Percentiles rank a stretch among this genome's conserved stretches.
phyloP scores from a whole-genome alignment of 139 green algal genomes.

The Tetratostichococcus sp. region DNA sequence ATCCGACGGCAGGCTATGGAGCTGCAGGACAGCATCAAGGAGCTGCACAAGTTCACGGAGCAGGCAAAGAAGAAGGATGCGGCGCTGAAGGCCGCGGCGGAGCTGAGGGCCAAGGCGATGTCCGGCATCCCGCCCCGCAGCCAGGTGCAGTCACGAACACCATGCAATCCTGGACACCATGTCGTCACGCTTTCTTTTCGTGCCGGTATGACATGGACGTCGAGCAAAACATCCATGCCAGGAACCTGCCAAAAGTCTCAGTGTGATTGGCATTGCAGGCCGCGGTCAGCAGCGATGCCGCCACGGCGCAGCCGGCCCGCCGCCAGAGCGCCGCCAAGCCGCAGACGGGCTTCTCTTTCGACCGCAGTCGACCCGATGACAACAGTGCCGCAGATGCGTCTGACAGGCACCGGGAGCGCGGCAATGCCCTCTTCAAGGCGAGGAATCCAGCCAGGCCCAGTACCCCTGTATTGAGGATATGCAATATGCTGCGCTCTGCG shows the following conservation, averaged over 20 bases:
- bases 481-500: too few species aligned
- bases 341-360: too few species aligned
- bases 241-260: too few species aligned
- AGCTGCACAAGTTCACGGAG: slow-evolving; percentile 56
- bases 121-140: background rate
- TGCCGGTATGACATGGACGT: too few species aligned
- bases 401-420: slow-evolving; percentile 26
- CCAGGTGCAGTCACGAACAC: background rate
- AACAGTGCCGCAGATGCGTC: slow-evolving; percentile 4
- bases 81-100: background rate
- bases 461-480: too few species aligned
- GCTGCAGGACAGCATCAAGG: slow-evolving; percentile 57
- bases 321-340: slow-evolving; percentile 5
- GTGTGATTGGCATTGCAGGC: too few species aligned
- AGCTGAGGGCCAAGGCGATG: background rate
- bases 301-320: background rate
- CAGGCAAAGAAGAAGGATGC: slow-evolving; percentile 43
- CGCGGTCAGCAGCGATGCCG: too few species aligned
- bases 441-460: too few species aligned
- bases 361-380: too few species aligned
- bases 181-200: too few species aligned
- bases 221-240: too few species aligned
- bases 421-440: slow-evolving; percentile 70
- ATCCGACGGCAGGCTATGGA: slow-evolving; percentile 57
- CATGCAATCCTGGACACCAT: too few species aligned